Evolutionary conservation across 139 green algal species (phyloP).

Genomic region (Trebouxia sp.): DNA sequence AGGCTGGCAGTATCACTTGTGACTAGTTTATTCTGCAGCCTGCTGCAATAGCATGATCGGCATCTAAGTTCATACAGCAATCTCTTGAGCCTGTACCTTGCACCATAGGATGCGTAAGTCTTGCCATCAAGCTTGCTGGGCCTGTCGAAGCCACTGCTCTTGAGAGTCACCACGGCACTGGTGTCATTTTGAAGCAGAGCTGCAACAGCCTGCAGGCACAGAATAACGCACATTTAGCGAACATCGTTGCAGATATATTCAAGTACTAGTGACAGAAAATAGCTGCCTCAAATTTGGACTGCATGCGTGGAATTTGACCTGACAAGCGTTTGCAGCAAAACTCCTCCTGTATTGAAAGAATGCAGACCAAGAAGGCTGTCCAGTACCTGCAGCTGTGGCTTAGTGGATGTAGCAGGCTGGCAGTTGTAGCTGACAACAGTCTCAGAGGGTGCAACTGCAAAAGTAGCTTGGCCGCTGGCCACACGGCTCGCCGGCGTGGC

Average conservation of each 20-base stretch:
- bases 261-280: too few species aligned
- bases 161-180: slow-evolving; percentile 79
- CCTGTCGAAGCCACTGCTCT: slow-evolving; percentile 47
- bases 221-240: too few species aligned
- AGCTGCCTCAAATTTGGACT: neutral
- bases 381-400: slow-evolving; percentile 12
- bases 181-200: slow-evolving; percentile 53
- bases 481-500: slow-evolving; percentile 60
- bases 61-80: too few species aligned
- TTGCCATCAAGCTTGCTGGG: slow-evolving; percentile 77
- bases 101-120: slow-evolving; percentile 75
- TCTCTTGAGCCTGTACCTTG: slow-evolving; percentile 41
- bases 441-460: slow-evolving; percentile 65
- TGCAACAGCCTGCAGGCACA: slow-evolving; percentile 9
- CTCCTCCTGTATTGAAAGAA: too few species aligned
- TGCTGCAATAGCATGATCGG: neutral
- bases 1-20: too few species aligned
- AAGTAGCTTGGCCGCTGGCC: slow-evolving; percentile 36
- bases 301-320: too few species aligned
- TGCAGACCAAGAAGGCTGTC: neutral
- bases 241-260: too few species aligned
- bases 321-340: too few species aligned
- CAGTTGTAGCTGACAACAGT: slow-evolving; percentile 52
- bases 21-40: neutral
- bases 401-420: slow-evolving; percentile 16